Evolutionary conservation across 2,329 filamentous ascomycete species (phyloP).

Genomic region (Diaporthe citriasiana): DNA sequence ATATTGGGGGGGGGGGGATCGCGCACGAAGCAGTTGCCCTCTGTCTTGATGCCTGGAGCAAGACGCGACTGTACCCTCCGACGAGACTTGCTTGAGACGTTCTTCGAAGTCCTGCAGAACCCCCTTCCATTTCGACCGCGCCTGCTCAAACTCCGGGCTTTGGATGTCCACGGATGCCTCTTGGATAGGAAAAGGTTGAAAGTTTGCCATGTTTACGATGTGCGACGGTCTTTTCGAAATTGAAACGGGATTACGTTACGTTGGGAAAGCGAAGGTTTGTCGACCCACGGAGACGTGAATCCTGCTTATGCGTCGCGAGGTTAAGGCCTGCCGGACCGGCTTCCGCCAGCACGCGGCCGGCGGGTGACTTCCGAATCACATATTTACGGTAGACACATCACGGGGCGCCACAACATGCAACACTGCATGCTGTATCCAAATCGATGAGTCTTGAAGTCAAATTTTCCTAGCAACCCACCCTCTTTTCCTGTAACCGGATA

Average conservation of each 20-base stretch:
- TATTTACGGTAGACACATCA: too few species aligned
- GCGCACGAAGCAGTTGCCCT: neutral
- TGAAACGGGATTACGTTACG: too few species aligned
- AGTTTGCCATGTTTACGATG: neutral
- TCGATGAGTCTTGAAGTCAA: too few species aligned
- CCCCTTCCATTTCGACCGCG: neutral
- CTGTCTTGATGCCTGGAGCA: neutral
- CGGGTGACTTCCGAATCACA: too few species aligned
- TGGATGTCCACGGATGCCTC: neutral
- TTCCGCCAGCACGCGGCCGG: too few species aligned
- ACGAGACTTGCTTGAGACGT: neutral
- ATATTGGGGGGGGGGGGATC: too few species aligned
- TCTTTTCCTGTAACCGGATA: neutral
- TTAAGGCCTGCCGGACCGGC: too few species aligned
- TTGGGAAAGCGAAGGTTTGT: neutral
- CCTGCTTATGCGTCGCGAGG: neutral
- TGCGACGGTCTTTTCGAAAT: too few species aligned
- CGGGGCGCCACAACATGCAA: fast-evolving
- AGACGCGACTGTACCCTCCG: neutral
- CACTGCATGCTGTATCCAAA: too few species aligned
- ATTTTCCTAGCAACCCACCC: neutral
- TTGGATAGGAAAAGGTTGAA: neutral
- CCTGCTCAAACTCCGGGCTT: neutral
- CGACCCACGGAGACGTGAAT: too few species aligned
- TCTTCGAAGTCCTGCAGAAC: conserved; percentile 9